These are phyloP conservation scores for Thuidium tamariscinum DNA, from an alignment of 225 moss, liverwort and hornwort genomes.

Conservation along the genomic window DNA sequence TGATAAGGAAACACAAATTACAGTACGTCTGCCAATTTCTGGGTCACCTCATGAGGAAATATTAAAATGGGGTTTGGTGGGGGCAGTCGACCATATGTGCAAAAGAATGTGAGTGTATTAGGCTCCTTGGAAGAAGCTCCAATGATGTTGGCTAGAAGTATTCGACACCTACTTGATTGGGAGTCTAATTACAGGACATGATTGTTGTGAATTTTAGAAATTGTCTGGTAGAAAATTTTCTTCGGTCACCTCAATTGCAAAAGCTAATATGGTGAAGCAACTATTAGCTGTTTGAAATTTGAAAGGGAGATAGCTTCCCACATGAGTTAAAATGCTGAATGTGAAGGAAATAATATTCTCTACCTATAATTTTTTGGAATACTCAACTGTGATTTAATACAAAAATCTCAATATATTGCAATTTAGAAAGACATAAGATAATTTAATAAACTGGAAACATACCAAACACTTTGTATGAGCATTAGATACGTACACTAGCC, in stretches of 20 bases:
- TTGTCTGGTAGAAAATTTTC: not conserved
- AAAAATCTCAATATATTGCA: not conserved
- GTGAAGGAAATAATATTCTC: no score
- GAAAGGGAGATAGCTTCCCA: not conserved
- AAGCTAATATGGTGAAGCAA: not conserved
- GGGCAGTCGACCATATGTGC: no score
- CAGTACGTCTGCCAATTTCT: not conserved
- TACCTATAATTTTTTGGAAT: not conserved
- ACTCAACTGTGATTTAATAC: not conserved
- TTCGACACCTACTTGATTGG: not conserved
- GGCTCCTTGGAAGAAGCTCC: not conserved
- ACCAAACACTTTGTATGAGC: not conserved
- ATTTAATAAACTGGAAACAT: no score
- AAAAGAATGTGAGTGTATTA: not conserved
- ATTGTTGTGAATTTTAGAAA: not conserved
- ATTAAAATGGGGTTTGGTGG: not conserved
- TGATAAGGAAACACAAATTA: not conserved
- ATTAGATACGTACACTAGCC: not conserved
- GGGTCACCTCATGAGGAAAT: not conserved
- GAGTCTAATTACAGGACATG: not conserved
- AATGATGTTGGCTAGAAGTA: not conserved
- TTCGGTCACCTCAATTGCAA: not conserved
- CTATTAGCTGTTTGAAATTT: not conserved
- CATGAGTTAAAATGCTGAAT: not conserved
- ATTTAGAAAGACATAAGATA: not conserved